Evolutionary conservation across 169 alveolate species (phyloP).

Genomic region (Plasmodium gallinaceum): DNA sequence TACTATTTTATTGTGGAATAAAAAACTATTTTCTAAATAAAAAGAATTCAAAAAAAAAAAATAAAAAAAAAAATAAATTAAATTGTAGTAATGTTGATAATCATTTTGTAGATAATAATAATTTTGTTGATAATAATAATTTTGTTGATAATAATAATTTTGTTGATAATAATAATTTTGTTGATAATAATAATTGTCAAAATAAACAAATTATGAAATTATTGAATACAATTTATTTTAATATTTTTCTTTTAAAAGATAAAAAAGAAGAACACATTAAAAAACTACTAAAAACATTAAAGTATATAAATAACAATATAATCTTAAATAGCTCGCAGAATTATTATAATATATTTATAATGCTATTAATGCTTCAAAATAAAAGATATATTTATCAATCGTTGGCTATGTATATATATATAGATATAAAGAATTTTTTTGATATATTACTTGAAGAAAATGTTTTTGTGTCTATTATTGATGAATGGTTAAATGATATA

Average conservation of each 20-base stretch:
- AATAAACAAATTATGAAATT: conserved; percentile 29
- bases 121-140: neutral
- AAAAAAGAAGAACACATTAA: conserved; percentile 44
- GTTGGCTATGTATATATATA: conserved; percentile 43
- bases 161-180: neutral
- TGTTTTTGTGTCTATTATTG: conserved; percentile 21
- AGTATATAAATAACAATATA: conserved; percentile 34
- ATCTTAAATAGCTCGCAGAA: conserved; percentile 23
- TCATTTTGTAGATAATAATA: neutral
- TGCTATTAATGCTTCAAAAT: conserved; percentile 50
- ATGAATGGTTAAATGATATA: conserved; percentile 69
- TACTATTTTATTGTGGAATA: conserved; percentile 22
- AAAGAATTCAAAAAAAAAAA: neutral
- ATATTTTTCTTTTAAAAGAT: conserved; percentile 52
- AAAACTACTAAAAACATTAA: conserved; percentile 37
- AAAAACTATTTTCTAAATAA: conserved; percentile 39
- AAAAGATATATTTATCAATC: conserved; percentile 70
- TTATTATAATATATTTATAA: conserved; percentile 20
- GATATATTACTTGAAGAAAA: conserved; percentile 18
- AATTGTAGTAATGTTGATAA: neutral
- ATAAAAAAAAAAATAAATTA: neutral
- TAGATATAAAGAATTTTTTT: conserved; percentile 55
- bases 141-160: neutral
- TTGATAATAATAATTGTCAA: neutral
- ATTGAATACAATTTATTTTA: conserved; percentile 52